Base-by-base conservation (phyloP, 148 eudicot genomes). In the Heliamphora exappendiculata region DNA sequence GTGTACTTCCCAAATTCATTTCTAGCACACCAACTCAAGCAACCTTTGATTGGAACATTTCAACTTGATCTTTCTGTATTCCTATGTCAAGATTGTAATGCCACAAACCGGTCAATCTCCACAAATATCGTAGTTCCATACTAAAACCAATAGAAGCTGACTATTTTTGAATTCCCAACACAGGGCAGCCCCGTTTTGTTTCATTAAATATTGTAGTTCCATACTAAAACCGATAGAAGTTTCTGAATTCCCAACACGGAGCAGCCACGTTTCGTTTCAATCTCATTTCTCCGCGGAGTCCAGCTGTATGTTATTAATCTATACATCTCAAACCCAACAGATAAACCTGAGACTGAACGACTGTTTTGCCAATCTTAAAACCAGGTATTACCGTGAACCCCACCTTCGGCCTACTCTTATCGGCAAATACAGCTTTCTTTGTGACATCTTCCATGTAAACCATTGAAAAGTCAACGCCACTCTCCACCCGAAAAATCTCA, bases 371-470 rank as follows among this genome's bases (percentile, higher is more conserved):
- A 60, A 94, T 84, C 85, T 86, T 88, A 73, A 94, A 94, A 37
- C 98, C 98, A 0, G 98, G 98, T 20, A 94, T 76, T 55, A 90
- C 97, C 1, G 98, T 94, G 79, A 94, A 94, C 20, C 89, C 98
- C 39, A 94, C 98, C 75, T 86, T 88, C 0, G 91, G 90, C 82
- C 90, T 84, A 22, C 64, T 81, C 59, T 86, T 88, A 51, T 88
- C 73, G 4, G 80, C 73, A 12, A 76, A 64, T 36, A 47, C 50
- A 71, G 44, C 78, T 81, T 85, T 92, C 73, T 78, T 83, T 17
- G 89, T 88, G 67, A 92, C 88, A 79, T 92, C 94, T 81, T 94
- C 97, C 98, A 90, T 94, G 82, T 94, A 94, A 28, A 94, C 89
- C 79, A 87, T 81, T 20, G 97, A 92, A 81, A 89, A 94, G 44